Conservation (phyloP, 2,329 filamentous ascomycete species). For the Lachnellula hyalina region DNA sequence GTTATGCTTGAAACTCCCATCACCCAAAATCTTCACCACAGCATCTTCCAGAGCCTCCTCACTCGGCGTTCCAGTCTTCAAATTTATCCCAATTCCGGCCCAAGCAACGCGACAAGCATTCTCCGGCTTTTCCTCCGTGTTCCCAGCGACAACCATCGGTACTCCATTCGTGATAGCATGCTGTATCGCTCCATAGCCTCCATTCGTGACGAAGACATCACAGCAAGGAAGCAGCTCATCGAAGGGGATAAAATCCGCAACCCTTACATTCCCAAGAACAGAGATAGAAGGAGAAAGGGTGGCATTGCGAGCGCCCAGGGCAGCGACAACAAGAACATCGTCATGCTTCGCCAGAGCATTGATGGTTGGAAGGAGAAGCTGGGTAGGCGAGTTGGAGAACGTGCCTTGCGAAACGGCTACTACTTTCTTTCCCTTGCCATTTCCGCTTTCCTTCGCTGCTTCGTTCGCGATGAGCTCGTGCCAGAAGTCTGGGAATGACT, state of each 20-base stretch:
- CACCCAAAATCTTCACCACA: not conserved
- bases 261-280: slow-evolving; percentile 29
- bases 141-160: slow-evolving; percentile 32
- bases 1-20: slow-evolving; percentile 4
- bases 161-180: slow-evolving; percentile 30
- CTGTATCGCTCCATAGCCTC: slow-evolving; percentile 33
- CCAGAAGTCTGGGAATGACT: slow-evolving; percentile 40
- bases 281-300: slow-evolving; percentile 25
- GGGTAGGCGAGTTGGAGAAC: slow-evolving; percentile 24
- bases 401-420: slow-evolving; percentile 35
- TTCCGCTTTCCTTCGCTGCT: slow-evolving; percentile 13
- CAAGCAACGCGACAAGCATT: slow-evolving; percentile 28
- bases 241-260: slow-evolving; percentile 33
- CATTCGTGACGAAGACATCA: slow-evolving; percentile 33
- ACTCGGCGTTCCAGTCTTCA: not conserved
- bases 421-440: slow-evolving; percentile 24
- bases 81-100: slow-evolving; percentile 12
- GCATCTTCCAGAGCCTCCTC: not conserved
- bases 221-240: slow-evolving; percentile 32
- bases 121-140: slow-evolving; percentile 32
- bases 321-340: slow-evolving; percentile 31
- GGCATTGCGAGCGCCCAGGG: slow-evolving; percentile 22
- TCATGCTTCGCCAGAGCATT: slow-evolving; percentile 28
- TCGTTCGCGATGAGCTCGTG: slow-evolving; percentile 33
- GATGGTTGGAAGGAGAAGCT: slow-evolving; percentile 34